Evolutionary conservation across 805 yeast species (phyloP).

Genomic region (Pichia scutulata): DNA sequence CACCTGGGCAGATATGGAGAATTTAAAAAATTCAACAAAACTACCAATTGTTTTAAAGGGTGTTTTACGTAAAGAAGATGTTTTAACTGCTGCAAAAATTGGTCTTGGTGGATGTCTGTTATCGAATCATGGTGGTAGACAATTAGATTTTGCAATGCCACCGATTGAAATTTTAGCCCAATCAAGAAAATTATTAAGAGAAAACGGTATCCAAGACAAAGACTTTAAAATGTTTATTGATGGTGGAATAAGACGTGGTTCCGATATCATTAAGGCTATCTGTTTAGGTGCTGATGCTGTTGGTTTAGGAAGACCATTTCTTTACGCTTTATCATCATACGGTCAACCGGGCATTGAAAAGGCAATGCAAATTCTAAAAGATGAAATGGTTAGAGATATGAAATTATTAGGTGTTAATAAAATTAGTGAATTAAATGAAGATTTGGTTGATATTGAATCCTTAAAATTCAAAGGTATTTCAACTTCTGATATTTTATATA

Average conservation of each 20-base stretch:
- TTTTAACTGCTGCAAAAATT: conserved; percentile 44
- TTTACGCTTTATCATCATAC: conserved; percentile 71
- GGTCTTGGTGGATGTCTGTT: conserved; percentile 57
- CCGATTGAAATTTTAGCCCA: conserved; percentile 55
- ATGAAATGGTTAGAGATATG: conserved; percentile 54
- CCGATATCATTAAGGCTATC: conserved; percentile 70
- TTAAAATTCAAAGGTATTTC: conserved; percentile 44
- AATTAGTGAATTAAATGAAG: conserved; percentile 36
- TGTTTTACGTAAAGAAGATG: conserved; percentile 56
- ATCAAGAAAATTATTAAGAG: conserved; percentile 38
- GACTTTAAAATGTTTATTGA: conserved; percentile 61
- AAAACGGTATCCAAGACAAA: conserved; percentile 29
- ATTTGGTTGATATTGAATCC: conserved; percentile 29
- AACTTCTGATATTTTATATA: conserved; percentile 59
- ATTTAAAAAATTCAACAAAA: conserved; percentile 44
- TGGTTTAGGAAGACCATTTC: conserved; percentile 71
- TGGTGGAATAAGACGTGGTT: conserved; percentile 73
- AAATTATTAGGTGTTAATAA: conserved; percentile 50
- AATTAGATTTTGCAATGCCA: conserved; percentile 53
- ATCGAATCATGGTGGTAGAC: conserved; percentile 72
- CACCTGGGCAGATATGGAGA: conserved; percentile 54
- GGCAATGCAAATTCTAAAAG: conserved; percentile 38
- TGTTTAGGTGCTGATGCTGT: conserved; percentile 62
- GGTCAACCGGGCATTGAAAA: conserved; percentile 60
- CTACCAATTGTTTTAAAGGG: conserved; percentile 52